Conservation (phyloP, 2,329 filamentous ascomycete species). For the Cryoendolithus antarcticus region DNA sequence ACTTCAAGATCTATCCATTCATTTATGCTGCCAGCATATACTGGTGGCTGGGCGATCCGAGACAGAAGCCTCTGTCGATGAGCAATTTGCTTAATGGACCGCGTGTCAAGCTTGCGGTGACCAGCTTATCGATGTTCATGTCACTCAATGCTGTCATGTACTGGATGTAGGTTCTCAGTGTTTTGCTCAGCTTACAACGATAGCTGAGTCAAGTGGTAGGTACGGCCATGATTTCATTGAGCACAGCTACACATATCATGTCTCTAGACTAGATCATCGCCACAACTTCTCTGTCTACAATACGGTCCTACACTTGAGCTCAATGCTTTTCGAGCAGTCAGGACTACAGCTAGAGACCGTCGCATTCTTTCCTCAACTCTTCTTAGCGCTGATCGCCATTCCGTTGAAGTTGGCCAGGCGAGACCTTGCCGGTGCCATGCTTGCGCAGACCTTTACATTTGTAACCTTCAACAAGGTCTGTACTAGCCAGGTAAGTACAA, state of each 20-base stretch:
- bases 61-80: not conserved
- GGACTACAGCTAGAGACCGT: slow-evolving; percentile 56
- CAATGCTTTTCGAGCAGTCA: slow-evolving; percentile 39
- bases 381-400: slow-evolving; percentile 65
- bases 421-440: slow-evolving; percentile 70
- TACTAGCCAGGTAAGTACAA: slow-evolving; percentile 69
- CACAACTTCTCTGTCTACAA: slow-evolving; percentile 99
- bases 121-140: slow-evolving; percentile 62
- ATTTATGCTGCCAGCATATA: slow-evolving; percentile 76
- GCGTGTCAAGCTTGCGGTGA: slow-evolving; percentile 46
- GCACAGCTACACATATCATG: slow-evolving; percentile 87
- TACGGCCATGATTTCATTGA: slow-evolving; percentile 73
- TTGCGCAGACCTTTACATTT: slow-evolving; percentile 93
- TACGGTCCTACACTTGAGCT: slow-evolving; percentile 74
- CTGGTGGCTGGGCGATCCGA: slow-evolving; percentile 58
- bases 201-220: slow-evolving; percentile 26
- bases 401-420: slow-evolving; percentile 67
- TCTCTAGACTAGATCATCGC: slow-evolving; percentile 85
- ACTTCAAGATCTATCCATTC: slow-evolving; percentile 99
- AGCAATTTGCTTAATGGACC: slow-evolving; percentile 4
- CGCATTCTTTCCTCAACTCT: slow-evolving; percentile 78
- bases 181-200: not conserved
- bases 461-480: slow-evolving; percentile 98
- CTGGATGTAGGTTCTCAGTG: slow-evolving; percentile 40
- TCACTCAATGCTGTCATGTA: slow-evolving; percentile 71